Conservation (phyloP, 148 eudicot species). For the Persicaria tinctoria region DNA sequence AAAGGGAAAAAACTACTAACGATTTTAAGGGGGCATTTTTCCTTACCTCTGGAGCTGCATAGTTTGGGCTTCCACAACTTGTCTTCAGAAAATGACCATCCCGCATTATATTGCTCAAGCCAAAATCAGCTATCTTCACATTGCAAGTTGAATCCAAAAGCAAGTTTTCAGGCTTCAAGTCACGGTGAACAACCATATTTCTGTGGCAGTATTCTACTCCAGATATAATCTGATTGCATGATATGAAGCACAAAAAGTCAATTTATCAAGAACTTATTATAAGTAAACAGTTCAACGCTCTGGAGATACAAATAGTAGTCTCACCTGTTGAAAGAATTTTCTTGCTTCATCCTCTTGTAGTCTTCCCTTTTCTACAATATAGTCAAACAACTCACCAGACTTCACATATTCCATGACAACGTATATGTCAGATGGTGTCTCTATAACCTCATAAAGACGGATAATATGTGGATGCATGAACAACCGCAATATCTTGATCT, state of each 20-base stretch:
- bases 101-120: slow-evolving; percentile 95
- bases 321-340: slow-evolving; percentile 84
- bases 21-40: not conserved
- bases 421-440: slow-evolving; percentile 80
- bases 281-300: not conserved
- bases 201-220: slow-evolving; percentile 99
- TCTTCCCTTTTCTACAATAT: slow-evolving; percentile 93
- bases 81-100: slow-evolving; percentile 99
- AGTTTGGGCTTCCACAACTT: slow-evolving; percentile 98
- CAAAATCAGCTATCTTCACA: slow-evolving; percentile 98
- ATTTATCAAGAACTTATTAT: not conserved
- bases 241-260: slow-evolving; percentile 1
- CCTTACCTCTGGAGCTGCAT: slow-evolving; percentile 96
- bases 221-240: slow-evolving; percentile 65
- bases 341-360: slow-evolving; percentile 94
- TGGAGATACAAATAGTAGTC: not conserved
- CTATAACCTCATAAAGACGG: slow-evolving; percentile 92
- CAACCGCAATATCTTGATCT: slow-evolving; percentile 85
- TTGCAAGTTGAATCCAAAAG: slow-evolving; percentile 79
- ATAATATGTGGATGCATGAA: slow-evolving; percentile 99
- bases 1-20: not conserved
- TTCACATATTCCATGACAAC: slow-evolving; percentile 97
- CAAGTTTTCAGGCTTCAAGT: slow-evolving; percentile 94
- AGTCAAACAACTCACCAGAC: slow-evolving; percentile 91
- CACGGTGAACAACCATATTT: slow-evolving; percentile 98